Evolutionary conservation across 441 rosid species (phyloP).

Genomic region (Daphne laureola): DNA sequence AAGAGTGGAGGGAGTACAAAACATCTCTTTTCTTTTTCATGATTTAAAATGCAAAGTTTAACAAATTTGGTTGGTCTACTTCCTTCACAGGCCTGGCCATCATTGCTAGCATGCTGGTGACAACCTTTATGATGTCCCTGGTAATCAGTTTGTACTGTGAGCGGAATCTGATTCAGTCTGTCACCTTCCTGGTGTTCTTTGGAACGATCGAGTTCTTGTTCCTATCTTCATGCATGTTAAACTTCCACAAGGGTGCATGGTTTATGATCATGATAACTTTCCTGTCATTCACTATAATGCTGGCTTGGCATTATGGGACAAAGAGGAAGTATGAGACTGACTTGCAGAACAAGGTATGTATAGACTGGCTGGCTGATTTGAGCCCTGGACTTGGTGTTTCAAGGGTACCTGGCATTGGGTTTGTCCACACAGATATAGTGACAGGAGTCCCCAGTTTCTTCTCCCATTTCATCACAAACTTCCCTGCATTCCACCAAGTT

Average conservation of each 20-base stretch:
- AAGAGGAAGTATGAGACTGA: constrained; percentile 59
- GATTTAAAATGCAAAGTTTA: neutral
- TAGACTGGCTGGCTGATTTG: constrained; percentile 50
- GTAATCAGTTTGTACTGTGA: constrained; percentile 54
- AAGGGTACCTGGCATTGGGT: constrained; percentile 56
- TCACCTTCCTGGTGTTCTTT: constrained; percentile 39
- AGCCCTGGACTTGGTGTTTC: constrained; percentile 50
- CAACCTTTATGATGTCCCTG: constrained; percentile 68
- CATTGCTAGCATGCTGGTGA: constrained; percentile 48
- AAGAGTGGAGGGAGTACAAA: too few species aligned
- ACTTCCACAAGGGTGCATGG: constrained; percentile 55
- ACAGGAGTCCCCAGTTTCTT: constrained; percentile 62
- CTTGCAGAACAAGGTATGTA: constrained; percentile 50
- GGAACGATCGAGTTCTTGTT: constrained; percentile 46
- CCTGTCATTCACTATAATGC: constrained; percentile 38
- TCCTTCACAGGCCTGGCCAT: constrained; percentile 41
- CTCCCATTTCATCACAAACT: constrained; percentile 57
- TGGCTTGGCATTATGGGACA: constrained; percentile 62
- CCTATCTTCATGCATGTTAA: constrained; percentile 34
- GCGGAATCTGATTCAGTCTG: constrained; percentile 31
- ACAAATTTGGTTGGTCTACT: neutral
- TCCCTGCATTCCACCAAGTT: constrained; percentile 65
- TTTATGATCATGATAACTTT: constrained; percentile 33
- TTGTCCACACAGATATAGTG: constrained; percentile 44
- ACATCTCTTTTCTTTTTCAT: neutral